Evolutionary conservation across 1,139 yeast genomes (phyloP), one percentile per base, ranked within the genome.

Genomic region (Entelexis sorbosivorans): DNA sequence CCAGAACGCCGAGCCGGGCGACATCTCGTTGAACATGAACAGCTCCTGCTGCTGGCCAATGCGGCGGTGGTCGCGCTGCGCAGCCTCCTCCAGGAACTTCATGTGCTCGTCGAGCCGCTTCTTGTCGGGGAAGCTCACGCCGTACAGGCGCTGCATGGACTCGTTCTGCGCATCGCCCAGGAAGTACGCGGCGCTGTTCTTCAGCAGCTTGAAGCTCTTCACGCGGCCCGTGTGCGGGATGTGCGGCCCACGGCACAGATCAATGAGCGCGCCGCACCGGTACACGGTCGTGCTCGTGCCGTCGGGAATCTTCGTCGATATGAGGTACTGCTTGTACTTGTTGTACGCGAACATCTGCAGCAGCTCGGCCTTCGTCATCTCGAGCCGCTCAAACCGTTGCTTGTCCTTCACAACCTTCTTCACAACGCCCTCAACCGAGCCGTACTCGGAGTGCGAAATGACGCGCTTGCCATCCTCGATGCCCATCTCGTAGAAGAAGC

Each of bases 91-190:
- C 66, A 93, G 76, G 72, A 91, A 93, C 68, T 88, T 86, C 72
- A 91, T 71, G 67, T 93, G 96, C 62, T 86, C 97, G 63, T 87
- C 93, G 95, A 93, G 85, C 63, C 81, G 78, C 71, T 89, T 88
- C 76, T 93, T 91, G 69, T 91, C 98, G 57, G 99, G 99, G 88
- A 93, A 93, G 20, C 97, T 86, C 59, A 91, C 82, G 78, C 99
- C 99, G 66, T 93, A 93, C 53, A 93, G 79, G 75, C 99, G 86
- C 73, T 93, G 99, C 68, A 93, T 77, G 16, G 97, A 88, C 67
- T 93, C 98, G 66, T 93, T 91, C 61, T 74, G 74, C 52, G 95
- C 72, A 63, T 91, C 96, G 69, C 97, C 99, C 65, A 88, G 73
- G 76, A 93, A 93, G 73, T 93, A 93, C 49, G 96, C 88, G 2